Evolutionary conservation across 208 protist genomes (phyloP).

Genomic region (Crithidia brevicula): DNA sequence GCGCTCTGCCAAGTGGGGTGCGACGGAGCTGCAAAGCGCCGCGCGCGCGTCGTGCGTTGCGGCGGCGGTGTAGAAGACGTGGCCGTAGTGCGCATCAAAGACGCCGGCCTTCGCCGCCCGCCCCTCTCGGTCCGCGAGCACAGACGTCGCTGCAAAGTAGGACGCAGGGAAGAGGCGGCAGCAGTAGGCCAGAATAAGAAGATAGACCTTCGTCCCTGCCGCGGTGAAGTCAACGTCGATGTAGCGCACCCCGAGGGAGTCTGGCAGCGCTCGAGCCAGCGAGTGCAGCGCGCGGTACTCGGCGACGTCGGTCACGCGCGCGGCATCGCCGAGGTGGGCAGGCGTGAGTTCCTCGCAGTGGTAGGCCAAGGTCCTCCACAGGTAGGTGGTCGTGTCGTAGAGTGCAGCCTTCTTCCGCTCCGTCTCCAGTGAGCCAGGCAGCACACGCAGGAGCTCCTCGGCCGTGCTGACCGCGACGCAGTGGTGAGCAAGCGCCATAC

Average conservation of each 20-base stretch:
- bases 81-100: conserved; percentile 18
- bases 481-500: conserved; percentile 64
- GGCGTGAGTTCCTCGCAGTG: conserved; percentile 64
- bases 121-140: not conserved
- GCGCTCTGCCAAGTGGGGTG: conserved; percentile 41
- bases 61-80: conserved; percentile 37
- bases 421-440: conserved; percentile 20
- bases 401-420: conserved; percentile 24
- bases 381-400: conserved; percentile 33
- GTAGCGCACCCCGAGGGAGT: conserved; percentile 47
- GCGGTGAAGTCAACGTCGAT: conserved; percentile 70
- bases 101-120: conserved; percentile 1
- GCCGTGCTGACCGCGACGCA: conserved; percentile 63
- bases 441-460: conserved; percentile 44
- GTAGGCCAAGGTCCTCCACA: conserved; percentile 52
- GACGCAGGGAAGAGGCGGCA: conserved; percentile 57
- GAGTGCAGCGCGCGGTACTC: conserved; percentile 69
- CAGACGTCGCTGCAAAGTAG: not conserved
- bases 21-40: conserved; percentile 49
- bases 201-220: conserved; percentile 63
- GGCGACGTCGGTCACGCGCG: conserved; percentile 50
- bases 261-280: conserved; percentile 68
- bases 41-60: conserved; percentile 26
- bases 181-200: conserved; percentile 77
- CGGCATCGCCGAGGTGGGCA: conserved; percentile 65